Conservation (phyloP, 1,139 yeast species). For the Schwanniomyces etchellsii region DNA sequence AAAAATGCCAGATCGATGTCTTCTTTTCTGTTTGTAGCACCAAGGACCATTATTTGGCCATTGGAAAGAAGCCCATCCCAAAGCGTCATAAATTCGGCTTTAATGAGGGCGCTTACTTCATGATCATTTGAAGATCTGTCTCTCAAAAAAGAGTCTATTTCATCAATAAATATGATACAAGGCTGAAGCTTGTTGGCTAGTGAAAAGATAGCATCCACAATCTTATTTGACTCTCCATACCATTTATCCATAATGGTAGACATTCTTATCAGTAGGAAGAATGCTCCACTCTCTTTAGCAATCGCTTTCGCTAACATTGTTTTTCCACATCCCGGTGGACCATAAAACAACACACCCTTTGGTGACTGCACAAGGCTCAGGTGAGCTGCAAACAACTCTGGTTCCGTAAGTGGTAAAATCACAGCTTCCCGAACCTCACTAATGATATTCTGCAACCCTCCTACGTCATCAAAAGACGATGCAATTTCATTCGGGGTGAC, state of each 20-base stretch:
- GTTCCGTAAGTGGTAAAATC: conserved; percentile 77
- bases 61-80: conserved; percentile 89
- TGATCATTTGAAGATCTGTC: conserved; percentile 85
- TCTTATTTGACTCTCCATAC: conserved; percentile 95
- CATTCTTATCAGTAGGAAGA: conserved; percentile 87
- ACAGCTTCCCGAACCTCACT: conserved; percentile 86
- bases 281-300: conserved; percentile 90
- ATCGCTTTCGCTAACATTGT: conserved; percentile 96
- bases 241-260: conserved; percentile 95
- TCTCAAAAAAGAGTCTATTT: conserved; percentile 88
- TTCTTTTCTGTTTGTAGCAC: conserved; percentile 89
- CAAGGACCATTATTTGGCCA: conserved; percentile 82
- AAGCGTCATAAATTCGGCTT: conserved; percentile 95
- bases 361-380: conserved; percentile 78
- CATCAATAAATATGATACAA: conserved; percentile 92
- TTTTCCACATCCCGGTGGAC: conserved; percentile 98
- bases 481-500: conserved; percentile 80
- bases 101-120: conserved; percentile 91
- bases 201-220: conserved; percentile 89
- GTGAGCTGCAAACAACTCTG: conserved; percentile 58
- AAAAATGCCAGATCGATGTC: conserved; percentile 92
- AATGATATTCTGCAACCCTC: conserved; percentile 78
- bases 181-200: conserved; percentile 89
- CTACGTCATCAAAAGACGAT: conserved; percentile 73
- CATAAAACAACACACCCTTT: conserved; percentile 86